Percentiles rank a stretch among this genome's conserved stretches.
Conservation (phyloP, 345 rosid genomes). For the Brassica carinata region DNA sequence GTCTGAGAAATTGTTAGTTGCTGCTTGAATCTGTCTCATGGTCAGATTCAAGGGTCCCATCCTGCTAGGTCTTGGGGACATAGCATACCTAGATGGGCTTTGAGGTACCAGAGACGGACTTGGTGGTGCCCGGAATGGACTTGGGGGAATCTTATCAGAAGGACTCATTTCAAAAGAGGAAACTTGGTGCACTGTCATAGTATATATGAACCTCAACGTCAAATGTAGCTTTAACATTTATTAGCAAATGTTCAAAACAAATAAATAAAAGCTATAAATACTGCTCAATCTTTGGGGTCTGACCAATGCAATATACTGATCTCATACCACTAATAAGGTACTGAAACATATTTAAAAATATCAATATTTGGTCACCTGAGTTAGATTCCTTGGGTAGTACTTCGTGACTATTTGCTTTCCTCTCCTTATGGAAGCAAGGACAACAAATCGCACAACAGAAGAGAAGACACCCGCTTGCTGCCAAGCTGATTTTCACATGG, state of each 20-base stretch:
- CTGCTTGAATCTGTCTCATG: slow-evolving; percentile 60
- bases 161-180: slow-evolving; percentile 57
- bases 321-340: neutral
- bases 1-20: slow-evolving; percentile 72
- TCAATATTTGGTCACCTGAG: slow-evolving; percentile 60
- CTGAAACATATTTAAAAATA: neutral
- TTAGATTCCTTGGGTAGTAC: slow-evolving; percentile 58
- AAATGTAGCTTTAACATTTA: neutral
- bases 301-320: too few species aligned
- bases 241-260: neutral
- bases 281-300: too few species aligned
- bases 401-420: slow-evolving; percentile 56
- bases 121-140: slow-evolving; percentile 41
- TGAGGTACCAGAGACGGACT: slow-evolving; percentile 82
- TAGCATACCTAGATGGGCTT: slow-evolving; percentile 80
- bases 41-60: slow-evolving; percentile 66
- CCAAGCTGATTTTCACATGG: slow-evolving; percentile 45
- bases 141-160: slow-evolving; percentile 59
- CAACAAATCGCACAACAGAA: slow-evolving; percentile 59
- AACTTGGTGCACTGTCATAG: slow-evolving; percentile 59
- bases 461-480: slow-evolving; percentile 56
- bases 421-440: slow-evolving; percentile 62
- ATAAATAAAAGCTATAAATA: neutral
- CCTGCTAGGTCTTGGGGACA: slow-evolving; percentile 70
- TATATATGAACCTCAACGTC: slow-evolving; percentile 21